phyloP scores from a whole-genome alignment of 108 stramenopile species.

The Cylindrotheca closterium region DNA sequence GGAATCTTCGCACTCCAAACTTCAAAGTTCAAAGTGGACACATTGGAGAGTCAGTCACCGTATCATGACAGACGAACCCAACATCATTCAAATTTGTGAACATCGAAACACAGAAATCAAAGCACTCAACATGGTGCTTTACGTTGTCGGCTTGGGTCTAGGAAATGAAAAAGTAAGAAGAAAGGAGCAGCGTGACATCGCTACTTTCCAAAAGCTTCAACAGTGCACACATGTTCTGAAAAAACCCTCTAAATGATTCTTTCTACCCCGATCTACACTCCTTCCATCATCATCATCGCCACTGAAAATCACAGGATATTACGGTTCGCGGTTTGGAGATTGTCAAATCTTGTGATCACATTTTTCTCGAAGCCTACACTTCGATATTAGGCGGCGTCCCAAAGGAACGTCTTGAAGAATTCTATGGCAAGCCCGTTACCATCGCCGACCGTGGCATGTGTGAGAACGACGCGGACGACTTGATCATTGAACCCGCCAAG shows the following conservation, averaged over 20 bases:
- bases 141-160: constrained; percentile 96
- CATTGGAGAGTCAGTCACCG: too few relatives aligned
- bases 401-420: constrained; percentile 81
- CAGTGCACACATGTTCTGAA: too few relatives aligned
- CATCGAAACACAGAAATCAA: too few relatives aligned
- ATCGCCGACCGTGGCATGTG: constrained; percentile 94
- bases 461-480: constrained; percentile 92
- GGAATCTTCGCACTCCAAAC: too few relatives aligned
- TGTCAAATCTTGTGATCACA: constrained; percentile 75
- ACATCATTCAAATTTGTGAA: too few relatives aligned
- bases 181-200: too few relatives aligned
- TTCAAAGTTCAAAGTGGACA: too few relatives aligned
- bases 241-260: too few relatives aligned
- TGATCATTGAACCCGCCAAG: constrained; percentile 81
- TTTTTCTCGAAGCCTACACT: constrained; percentile 98
- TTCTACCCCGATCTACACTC: too few relatives aligned
- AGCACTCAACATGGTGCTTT: constrained; percentile 86
- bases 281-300: too few relatives aligned
- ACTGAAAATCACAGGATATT: constrained; percentile 75
- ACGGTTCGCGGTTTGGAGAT: constrained; percentile 96
- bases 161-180: constrained; percentile 85
- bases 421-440: constrained; percentile 86
- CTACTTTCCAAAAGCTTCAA: too few relatives aligned
- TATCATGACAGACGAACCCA: too few relatives aligned
- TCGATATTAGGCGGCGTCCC: constrained; percentile 86